These are phyloP conservation scores for Phytophthora foliorum DNA, from an alignment of 352 stramenopile genomes.

Conservation along the genomic window DNA sequence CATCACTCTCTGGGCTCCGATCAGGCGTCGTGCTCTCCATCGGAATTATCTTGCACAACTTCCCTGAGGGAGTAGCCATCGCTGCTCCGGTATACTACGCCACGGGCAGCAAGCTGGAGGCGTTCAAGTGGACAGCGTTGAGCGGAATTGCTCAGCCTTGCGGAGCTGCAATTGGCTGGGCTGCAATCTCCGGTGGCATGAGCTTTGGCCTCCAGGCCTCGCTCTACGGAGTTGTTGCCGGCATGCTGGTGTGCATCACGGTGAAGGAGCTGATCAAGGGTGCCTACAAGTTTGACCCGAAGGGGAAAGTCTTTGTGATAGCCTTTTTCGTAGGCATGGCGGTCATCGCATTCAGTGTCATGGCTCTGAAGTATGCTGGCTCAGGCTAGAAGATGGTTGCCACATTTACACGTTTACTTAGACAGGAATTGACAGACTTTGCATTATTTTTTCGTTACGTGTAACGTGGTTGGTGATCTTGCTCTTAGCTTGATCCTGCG, in stretches of 20 bases:
- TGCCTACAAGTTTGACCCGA: conserved; percentile 87
- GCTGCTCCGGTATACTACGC: conserved; percentile 97
- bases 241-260: conserved; percentile 94
- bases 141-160: conserved; percentile 92
- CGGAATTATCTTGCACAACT: conserved; percentile 98
- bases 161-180: conserved; percentile 86
- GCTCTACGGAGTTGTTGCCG: conserved; percentile 90
- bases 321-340: conserved; percentile 88
- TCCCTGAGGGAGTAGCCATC: conserved; percentile 96
- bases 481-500: conserved; percentile 58
- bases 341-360: conserved; percentile 92
- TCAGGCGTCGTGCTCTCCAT: conserved; percentile 94
- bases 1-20: conserved; percentile 89
- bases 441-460: conserved; percentile 7
- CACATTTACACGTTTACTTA: background rate
- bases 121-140: conserved; percentile 93
- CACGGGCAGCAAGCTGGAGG: conserved; percentile 92
- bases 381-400: conserved; percentile 40
- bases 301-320: conserved; percentile 88
- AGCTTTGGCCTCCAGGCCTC: conserved; percentile 47
- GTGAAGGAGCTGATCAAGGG: conserved; percentile 86
- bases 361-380: conserved; percentile 84
- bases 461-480: background rate
- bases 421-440: conserved; percentile 17
- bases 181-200: conserved; percentile 57